Evolutionary conservation across 2,329 filamentous ascomycete genomes (phyloP).

Genomic region (Alternaria longipes): DNA sequence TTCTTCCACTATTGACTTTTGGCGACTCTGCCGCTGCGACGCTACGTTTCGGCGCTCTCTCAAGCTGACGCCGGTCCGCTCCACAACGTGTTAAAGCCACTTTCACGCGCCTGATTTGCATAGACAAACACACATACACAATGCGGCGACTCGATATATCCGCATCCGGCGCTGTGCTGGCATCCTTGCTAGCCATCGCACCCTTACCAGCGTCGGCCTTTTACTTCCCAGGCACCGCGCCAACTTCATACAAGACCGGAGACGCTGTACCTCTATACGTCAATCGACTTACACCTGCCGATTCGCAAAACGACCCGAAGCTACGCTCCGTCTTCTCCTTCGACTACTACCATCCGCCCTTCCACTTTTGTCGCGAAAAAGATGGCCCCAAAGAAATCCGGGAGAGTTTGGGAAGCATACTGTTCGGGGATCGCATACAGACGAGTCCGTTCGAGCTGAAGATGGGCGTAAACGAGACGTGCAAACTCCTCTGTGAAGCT

Average conservation of each 20-base stretch:
- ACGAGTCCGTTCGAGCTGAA: conserved; percentile 92
- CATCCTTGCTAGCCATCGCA: conserved; percentile 51
- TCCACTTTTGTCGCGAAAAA: conserved; percentile 86
- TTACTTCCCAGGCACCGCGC: conserved; percentile 95
- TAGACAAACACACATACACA: conserved; percentile 12
- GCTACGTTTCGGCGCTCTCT: conserved; percentile 23
- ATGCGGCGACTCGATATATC: conserved; percentile 46
- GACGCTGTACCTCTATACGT: conserved; percentile 88
- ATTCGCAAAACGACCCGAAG: conserved; percentile 78
- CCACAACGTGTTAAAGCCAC: conserved; percentile 12
- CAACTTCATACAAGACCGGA: conserved; percentile 85
- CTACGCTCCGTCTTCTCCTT: conserved; percentile 93
- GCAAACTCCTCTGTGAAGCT: conserved; percentile 79
- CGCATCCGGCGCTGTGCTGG: conserved; percentile 37
- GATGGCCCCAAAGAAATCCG: conserved; percentile 80
- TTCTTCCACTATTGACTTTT: conserved; percentile 6
- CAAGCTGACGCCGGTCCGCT: conserved; percentile 22
- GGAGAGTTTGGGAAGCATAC: conserved; percentile 92
- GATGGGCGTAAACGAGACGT: conserved; percentile 88
- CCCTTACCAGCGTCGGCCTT: conserved; percentile 68
- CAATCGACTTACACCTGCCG: conserved; percentile 88
- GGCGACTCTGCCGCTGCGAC: conserved; percentile 16
- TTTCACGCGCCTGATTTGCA: conserved; percentile 9
- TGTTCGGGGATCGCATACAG: conserved; percentile 96
- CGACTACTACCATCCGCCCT: conserved; percentile 91